phyloP scores from a whole-genome alignment of 1,284 basidiomycete genomes.

The Trichosporon ovoides region DNA sequence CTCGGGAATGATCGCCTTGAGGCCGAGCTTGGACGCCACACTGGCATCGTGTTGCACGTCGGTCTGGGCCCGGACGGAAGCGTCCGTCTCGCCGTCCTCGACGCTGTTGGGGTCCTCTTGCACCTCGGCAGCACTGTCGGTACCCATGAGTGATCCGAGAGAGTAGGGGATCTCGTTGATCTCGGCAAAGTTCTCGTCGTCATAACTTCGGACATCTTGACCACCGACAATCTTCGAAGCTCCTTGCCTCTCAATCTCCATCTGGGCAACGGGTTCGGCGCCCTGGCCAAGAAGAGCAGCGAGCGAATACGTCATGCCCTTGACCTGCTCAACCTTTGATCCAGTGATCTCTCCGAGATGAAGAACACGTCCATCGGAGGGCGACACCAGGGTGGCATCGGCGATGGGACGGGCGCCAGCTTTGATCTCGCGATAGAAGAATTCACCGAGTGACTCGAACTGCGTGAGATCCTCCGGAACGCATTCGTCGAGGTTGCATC shows the following conservation, averaged over 20 bases:
- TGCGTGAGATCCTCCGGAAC: constrained; percentile 68
- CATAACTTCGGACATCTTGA: constrained; percentile 23
- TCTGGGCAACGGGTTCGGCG: constrained; percentile 9
- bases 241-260: constrained; percentile 21
- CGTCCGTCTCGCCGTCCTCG: constrained; percentile 34
- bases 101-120: constrained; percentile 18
- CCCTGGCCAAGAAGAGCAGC: constrained; percentile 73
- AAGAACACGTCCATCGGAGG: constrained; percentile 86
- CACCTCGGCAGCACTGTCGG: constrained; percentile 23
- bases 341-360: constrained; percentile 87
- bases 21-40: constrained; percentile 46
- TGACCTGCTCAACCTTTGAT: constrained; percentile 86
- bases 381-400: constrained; percentile 73
- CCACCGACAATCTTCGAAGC: constrained; percentile 48
- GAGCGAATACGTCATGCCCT: constrained; percentile 93
- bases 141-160: constrained; percentile 72
- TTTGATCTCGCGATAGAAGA: constrained; percentile 89
- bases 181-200: constrained; percentile 82
- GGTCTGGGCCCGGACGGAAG: constrained; percentile 36
- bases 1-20: constrained; percentile 54
- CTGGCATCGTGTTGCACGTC: constrained; percentile 59
- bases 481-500: constrained; percentile 90
- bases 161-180: constrained; percentile 97
- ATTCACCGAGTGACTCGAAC: constrained; percentile 82
- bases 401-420: constrained; percentile 76